Evolutionary conservation across 139 green algal species (phyloP).

Genomic region (Chlorella sp.): DNA sequence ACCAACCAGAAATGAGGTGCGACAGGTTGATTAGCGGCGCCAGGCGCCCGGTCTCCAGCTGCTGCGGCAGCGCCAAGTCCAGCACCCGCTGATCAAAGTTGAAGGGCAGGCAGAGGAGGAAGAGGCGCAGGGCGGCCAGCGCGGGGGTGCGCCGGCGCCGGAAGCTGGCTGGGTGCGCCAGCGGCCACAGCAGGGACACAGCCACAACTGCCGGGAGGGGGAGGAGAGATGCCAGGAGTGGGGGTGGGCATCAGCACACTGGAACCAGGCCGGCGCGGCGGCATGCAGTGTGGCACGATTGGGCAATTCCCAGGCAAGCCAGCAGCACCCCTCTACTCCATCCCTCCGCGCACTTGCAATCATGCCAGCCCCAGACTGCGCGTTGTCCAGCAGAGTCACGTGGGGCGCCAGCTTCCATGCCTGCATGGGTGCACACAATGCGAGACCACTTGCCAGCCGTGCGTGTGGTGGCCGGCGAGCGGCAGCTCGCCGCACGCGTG

Average conservation of each 20-base stretch:
- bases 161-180: not conserved
- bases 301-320: too few species aligned
- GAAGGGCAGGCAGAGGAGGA: conserved; percentile 1
- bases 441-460: too few species aligned
- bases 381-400: too few species aligned
- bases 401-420: too few species aligned
- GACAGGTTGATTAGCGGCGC: not conserved
- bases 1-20: not conserved
- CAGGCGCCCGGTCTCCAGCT: not conserved
- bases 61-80: not conserved
- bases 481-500: too few species aligned
- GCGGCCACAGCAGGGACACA: not conserved
- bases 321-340: too few species aligned
- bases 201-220: not conserved
- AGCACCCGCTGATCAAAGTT: not conserved
- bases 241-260: not conserved
- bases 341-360: too few species aligned
- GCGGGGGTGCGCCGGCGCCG: not conserved
- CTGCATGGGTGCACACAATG: too few species aligned
- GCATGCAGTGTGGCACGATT: too few species aligned
- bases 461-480: too few species aligned
- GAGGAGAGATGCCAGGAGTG: not conserved
- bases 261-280: too few species aligned
- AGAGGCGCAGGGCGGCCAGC: not conserved
- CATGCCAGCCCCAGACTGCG: too few species aligned